Evolutionary conservation across 768 basidiomycete species (phyloP).

Genomic region (Pisolithus microcarpus): DNA sequence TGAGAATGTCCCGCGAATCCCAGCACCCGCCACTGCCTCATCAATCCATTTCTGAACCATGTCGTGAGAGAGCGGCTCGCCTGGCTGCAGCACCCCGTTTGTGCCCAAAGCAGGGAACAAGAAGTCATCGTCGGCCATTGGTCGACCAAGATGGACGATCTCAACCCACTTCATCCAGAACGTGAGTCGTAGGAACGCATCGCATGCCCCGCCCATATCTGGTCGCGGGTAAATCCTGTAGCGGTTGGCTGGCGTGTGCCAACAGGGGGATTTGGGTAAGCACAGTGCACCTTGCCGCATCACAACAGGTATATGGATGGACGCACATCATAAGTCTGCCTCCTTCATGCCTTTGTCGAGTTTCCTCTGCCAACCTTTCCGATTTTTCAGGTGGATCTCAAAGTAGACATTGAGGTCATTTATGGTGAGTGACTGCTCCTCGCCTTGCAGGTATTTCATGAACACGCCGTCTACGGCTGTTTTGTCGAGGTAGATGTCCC

Average conservation of each 20-base stretch:
- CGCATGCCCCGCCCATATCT: conserved; percentile 20
- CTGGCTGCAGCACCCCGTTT: no score
- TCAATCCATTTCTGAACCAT: no score
- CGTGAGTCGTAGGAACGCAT: conserved; percentile 24
- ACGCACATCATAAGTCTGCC: conserved; percentile 9
- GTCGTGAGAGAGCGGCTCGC: no score
- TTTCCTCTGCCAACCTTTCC: conserved; percentile 21
- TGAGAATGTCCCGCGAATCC: no score
- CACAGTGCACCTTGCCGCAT: no score
- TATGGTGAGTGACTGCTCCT: neutral
- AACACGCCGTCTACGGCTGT: neutral
- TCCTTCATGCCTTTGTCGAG: conserved; percentile 19
- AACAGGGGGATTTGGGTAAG: no score
- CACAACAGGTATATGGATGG: neutral
- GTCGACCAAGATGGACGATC: neutral
- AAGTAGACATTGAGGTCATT: conserved; percentile 12
- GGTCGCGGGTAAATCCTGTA: conserved; percentile 31
- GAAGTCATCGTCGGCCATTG: neutral
- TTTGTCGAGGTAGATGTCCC: conserved; percentile 13
- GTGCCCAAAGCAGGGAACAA: neutral
- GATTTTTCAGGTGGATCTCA: conserved; percentile 13
- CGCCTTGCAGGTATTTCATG: neutral
- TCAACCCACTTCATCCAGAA: conserved; percentile 13
- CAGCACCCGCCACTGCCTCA: no score
- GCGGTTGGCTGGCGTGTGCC: no score